These are phyloP conservation scores for Cyathus striatus DNA, from an alignment of 768 basidiomycete species.

Conservation along the genomic window DNA sequence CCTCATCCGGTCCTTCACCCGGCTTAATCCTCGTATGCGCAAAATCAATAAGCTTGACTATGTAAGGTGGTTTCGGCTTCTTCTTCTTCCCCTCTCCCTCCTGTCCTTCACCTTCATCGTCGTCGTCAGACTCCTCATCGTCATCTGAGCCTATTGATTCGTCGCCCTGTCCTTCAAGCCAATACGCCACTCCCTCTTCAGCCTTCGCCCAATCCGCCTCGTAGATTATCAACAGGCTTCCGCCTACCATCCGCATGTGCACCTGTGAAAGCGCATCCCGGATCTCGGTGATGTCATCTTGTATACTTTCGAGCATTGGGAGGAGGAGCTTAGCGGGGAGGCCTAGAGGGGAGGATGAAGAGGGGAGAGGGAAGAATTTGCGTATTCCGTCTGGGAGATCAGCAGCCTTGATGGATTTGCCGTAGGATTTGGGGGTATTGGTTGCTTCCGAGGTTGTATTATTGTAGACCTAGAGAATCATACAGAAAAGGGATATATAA, in stretches of 20 bases:
- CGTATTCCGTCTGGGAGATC: slow-evolving; percentile 76
- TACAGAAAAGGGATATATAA: slow-evolving; percentile 3
- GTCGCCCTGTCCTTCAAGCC: too few species aligned
- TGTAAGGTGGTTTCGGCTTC: slow-evolving; percentile 45
- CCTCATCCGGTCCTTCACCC: slow-evolving; percentile 23
- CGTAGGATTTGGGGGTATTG: slow-evolving; percentile 69
- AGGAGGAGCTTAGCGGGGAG: slow-evolving; percentile 51
- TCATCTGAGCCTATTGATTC: too few species aligned
- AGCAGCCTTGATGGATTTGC: slow-evolving; percentile 62
- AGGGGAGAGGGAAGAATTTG: slow-evolving; percentile 67
- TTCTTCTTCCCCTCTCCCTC: slow-evolving; percentile 25
- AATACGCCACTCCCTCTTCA: slow-evolving; percentile 32
- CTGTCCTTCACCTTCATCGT: slow-evolving; percentile 23
- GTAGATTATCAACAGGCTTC: slow-evolving; percentile 78
- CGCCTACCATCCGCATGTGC: slow-evolving; percentile 79
- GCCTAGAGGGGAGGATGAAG: slow-evolving; percentile 26
- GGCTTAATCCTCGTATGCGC: slow-evolving; percentile 73
- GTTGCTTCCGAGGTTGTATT: slow-evolving; percentile 48
- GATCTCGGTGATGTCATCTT: slow-evolving; percentile 48
- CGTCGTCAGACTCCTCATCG: slow-evolving; percentile 25
- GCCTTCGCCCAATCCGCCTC: slow-evolving; percentile 42
- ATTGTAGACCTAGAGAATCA: slow-evolving; percentile 60
- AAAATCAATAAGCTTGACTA: slow-evolving; percentile 88
- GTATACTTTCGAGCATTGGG: slow-evolving; percentile 52
- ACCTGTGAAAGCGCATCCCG: slow-evolving; percentile 9